Percentiles rank a stretch among this genome's conserved stretches.
Conservation (phyloP, 345 rosid species). For the Carallia pectinifolia region DNA sequence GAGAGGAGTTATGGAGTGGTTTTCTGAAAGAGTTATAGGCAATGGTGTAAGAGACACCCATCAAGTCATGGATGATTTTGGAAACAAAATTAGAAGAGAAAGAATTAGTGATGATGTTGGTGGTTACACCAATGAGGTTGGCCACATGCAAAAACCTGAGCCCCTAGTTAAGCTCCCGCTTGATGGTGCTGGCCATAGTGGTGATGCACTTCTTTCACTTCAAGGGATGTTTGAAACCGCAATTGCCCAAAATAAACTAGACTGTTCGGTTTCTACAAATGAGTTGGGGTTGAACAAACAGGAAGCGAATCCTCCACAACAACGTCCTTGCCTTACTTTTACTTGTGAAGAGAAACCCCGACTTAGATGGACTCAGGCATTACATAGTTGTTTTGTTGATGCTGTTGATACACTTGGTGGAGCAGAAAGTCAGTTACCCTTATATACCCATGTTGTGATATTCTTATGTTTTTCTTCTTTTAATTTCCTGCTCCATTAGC, state of each 20-base stretch:
- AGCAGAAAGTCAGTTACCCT: slow-evolving; percentile 23
- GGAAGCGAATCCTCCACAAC: background rate
- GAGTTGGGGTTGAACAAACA: background rate
- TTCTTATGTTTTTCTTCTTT: background rate
- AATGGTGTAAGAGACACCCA: too few species aligned
- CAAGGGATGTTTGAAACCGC: background rate
- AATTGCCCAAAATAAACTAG: background rate
- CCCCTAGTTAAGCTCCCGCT: background rate
- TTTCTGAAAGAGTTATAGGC: too few species aligned
- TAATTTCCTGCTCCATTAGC: too few species aligned
- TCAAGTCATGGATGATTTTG: too few species aligned
- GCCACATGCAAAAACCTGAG: background rate
- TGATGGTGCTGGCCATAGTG: background rate
- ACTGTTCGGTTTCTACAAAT: background rate
- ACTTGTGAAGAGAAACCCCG: slow-evolving; percentile 11
- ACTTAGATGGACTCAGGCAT: slow-evolving; percentile 16
- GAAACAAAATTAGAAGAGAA: background rate
- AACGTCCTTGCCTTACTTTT: background rate
- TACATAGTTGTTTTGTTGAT: slow-evolving; percentile 19
- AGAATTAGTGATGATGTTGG: background rate
- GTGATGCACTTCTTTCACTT: slow-evolving; percentile 5
- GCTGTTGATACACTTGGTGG: slow-evolving; percentile 31
- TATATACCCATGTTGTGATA: background rate
- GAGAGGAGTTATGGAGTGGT: too few species aligned
- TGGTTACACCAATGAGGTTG: slow-evolving; percentile 1